Evolutionary conservation across 2,329 filamentous ascomycete genomes (phyloP), one percentile per base, ranked within the genome.

Genomic region (Mollisia scopiformis): DNA sequence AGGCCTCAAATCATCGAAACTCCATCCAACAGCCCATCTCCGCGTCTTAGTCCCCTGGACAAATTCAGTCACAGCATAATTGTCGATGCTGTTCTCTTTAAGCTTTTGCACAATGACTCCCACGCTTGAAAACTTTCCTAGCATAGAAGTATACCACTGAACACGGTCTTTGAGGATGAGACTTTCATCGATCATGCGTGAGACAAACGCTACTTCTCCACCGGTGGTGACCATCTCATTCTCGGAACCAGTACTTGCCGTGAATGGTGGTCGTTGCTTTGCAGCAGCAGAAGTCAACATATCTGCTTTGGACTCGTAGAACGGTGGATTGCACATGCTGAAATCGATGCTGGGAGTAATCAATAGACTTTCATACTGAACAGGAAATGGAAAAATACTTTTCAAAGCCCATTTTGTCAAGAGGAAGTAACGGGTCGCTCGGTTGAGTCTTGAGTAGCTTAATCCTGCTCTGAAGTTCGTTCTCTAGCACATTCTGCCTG

Each of bases 301-400:
- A 54, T 96, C 92, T 5, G 82, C 76, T 2, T 83, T 77, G 0
- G 91, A 93, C n/a, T 81, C 75, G 78, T 97, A 98, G 77, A 99
- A 99, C 0, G 95, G 95, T 0, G 95, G 95, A 68, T 99, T 99
- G 65, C 90, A 94, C 87, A 98, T 96, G 61, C 86, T 87, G 73
- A 98, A 97, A 72, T 94, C 88, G 46, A 96, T 80, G 2, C 79
- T 81, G 59, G 51, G 6, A 57, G 49, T 35, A 37, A 49, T 69
- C 31, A 69, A 62, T 54, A 61, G 51, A 27, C 6, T 25, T 21
- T 21, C 6, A 16, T 50, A 43, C 25, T 46, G n/a, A 43, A 31
- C 31, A 57, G 8, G 47, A n/a, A 3, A 16, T 3, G 13, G 21
- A 23, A 33, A 64, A 43, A 37, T 70, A 75, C 75, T 61, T 71